These are phyloP conservation scores for Yamadazyma kitorensis DNA, from an alignment of 805 yeast genomes.

Conservation along the genomic window DNA sequence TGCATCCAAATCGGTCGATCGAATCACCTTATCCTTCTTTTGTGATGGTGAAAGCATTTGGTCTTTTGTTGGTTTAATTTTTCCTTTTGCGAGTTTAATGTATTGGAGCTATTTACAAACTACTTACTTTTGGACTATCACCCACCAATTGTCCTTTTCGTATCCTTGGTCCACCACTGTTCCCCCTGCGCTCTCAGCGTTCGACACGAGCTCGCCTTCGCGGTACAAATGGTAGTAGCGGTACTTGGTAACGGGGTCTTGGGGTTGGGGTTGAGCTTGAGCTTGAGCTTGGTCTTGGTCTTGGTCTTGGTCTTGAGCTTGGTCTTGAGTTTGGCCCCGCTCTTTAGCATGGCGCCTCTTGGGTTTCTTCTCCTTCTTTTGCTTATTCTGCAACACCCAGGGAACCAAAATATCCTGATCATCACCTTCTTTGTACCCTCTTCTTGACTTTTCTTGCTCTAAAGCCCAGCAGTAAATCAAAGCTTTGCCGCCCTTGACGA, in stretches of 20 bases:
- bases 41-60: slow-evolving; percentile 33
- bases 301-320: slow-evolving; percentile 9
- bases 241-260: slow-evolving; percentile 54
- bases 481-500: slow-evolving; percentile 62
- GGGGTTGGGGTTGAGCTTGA: slow-evolving; percentile 13
- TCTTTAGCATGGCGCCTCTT: slow-evolving; percentile 15
- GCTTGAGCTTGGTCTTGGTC: slow-evolving; percentile 10
- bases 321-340: slow-evolving; percentile 5
- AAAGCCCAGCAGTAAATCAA: slow-evolving; percentile 95
- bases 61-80: neutral
- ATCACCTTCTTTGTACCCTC: slow-evolving; percentile 90
- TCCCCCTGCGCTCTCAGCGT: slow-evolving; percentile 67
- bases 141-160: slow-evolving; percentile 95
- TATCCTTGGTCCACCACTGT: slow-evolving; percentile 69
- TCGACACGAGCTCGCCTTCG: slow-evolving; percentile 76
- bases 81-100: no score
- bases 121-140: slow-evolving; percentile 19
- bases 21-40: slow-evolving; percentile 42
- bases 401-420: slow-evolving; percentile 94
- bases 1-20: slow-evolving; percentile 69
- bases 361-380: slow-evolving; percentile 29
- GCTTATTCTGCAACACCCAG: slow-evolving; percentile 73
- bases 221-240: slow-evolving; percentile 87
- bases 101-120: neutral
- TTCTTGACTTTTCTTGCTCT: slow-evolving; percentile 81